A percentile compares a stretch with the other conserved stretches of the same genome.
Evolutionary conservation across 192 early-diverging fungal species (phyloP).

Genomic region (Backusella luteola): DNA sequence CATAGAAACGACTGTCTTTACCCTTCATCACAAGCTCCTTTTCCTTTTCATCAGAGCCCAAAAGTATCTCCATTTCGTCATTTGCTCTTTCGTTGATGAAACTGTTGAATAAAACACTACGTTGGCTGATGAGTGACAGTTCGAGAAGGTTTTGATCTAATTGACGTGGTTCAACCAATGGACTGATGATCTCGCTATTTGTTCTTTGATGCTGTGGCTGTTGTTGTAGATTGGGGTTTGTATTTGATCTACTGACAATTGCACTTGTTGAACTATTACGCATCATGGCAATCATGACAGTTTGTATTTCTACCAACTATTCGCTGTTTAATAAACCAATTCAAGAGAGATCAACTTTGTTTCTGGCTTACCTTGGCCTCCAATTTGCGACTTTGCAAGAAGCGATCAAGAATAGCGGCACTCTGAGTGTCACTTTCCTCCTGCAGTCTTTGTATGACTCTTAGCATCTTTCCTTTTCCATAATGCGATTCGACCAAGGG

Average conservation of each 20-base stretch:
- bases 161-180: conserved; percentile 70
- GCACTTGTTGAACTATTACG: conserved; percentile 31
- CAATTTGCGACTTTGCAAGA: conserved; percentile 71
- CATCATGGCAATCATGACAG: conserved; percentile 43
- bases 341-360: no score
- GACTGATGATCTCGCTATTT: conserved; percentile 27
- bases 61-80: conserved; percentile 43
- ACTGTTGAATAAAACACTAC: conserved; percentile 72
- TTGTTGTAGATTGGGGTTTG: conserved; percentile 13
- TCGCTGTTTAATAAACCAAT: not conserved
- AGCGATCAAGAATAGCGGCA: conserved; percentile 71
- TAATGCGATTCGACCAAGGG: conserved; percentile 81
- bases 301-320: conserved; percentile 56
- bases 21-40: conserved; percentile 21
- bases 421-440: conserved; percentile 85
- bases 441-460: conserved; percentile 86
- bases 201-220: not conserved
- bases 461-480: conserved; percentile 84
- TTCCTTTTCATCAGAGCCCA: conserved; percentile 16
- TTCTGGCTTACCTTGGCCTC: conserved; percentile 2
- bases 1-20: conserved; percentile 44
- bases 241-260: not conserved
- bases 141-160: conserved; percentile 80
- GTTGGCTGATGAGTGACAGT: conserved; percentile 78
- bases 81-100: conserved; percentile 81